Evolutionary conservation across 495 filamentous ascomycete genomes (phyloP).

Genomic region (Podospora comata): DNA sequence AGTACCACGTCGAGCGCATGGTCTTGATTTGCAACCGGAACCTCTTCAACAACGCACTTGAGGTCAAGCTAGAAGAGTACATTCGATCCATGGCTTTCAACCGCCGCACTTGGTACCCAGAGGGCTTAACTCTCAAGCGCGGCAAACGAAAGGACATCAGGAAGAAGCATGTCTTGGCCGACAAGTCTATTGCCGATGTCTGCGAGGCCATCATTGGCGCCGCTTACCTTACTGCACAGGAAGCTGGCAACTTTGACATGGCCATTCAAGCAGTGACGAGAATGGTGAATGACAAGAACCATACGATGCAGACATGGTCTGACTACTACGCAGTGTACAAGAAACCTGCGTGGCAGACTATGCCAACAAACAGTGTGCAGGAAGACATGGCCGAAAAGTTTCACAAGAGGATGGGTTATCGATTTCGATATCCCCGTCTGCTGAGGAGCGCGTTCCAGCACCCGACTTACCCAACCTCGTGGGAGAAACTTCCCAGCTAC

Average conservation of each 20-base stretch:
- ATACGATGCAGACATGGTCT: constrained; percentile 61
- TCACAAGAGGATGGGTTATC: constrained; percentile 65
- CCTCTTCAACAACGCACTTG: constrained; percentile 69
- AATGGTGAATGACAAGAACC: constrained; percentile 65
- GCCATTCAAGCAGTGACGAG: constrained; percentile 80
- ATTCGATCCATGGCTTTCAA: constrained; percentile 82
- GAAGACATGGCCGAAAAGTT: constrained; percentile 65
- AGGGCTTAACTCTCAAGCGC: constrained; percentile 59
- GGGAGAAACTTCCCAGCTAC: constrained; percentile 79
- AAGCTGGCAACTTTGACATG: constrained; percentile 58
- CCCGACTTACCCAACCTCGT: constrained; percentile 67
- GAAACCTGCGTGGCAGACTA: constrained; percentile 68
- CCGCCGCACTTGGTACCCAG: constrained; percentile 77
- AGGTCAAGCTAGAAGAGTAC: constrained; percentile 68
- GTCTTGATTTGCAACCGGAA: constrained; percentile 88
- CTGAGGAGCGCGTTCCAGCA: constrained; percentile 85
- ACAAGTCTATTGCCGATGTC: constrained; percentile 96
- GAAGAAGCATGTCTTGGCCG: constrained; percentile 61
- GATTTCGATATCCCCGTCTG: constrained; percentile 74
- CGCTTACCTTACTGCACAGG: constrained; percentile 62
- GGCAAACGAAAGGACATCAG: constrained; percentile 46
- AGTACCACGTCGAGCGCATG: constrained; percentile 91
- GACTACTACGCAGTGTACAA: constrained; percentile 73
- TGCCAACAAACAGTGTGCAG: constrained; percentile 56
- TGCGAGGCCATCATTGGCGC: constrained; percentile 94